Percentiles rank a stretch among this genome's conserved stretches.
phyloP scores from a whole-genome alignment of 2,329 filamentous ascomycete genomes.

The Fusarium penzigii region DNA sequence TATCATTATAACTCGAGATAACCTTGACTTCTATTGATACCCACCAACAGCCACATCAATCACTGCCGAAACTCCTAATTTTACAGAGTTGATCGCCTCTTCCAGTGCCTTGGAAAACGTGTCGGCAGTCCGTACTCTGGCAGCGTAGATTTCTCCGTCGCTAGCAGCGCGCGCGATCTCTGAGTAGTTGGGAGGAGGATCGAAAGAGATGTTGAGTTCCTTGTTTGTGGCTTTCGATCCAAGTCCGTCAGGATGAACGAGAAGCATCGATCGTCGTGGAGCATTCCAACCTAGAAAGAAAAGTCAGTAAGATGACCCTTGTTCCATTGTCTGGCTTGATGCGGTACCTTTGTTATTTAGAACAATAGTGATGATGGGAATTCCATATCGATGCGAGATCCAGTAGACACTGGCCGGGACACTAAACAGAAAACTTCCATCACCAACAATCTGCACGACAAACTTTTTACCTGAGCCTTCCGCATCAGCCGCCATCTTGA shows the following conservation, averaged over 20 bases:
- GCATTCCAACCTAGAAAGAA: slow-evolving; percentile 58
- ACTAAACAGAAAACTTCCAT: slow-evolving; percentile 51
- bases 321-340: no score
- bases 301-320: not conserved
- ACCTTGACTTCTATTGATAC: no score
- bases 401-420: slow-evolving; percentile 51
- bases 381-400: slow-evolving; percentile 47
- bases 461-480: slow-evolving; percentile 42
- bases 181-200: slow-evolving; percentile 57
- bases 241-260: slow-evolving; percentile 58
- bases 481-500: slow-evolving; percentile 63
- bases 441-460: slow-evolving; percentile 51
- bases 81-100: no score
- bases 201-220: slow-evolving; percentile 61
- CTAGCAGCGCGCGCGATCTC: slow-evolving; percentile 43
- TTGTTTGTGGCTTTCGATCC: slow-evolving; percentile 55
- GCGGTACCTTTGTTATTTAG: slow-evolving; percentile 49
- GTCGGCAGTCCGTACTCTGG: no score
- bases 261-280: slow-evolving; percentile 52
- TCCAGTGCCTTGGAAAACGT: no score
- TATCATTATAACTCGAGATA: no score
- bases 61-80: no score
- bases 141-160: no score
- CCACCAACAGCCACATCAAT: no score
- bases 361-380: slow-evolving; percentile 50